Conservation (phyloP, 495 filamentous ascomycete species). For the Halenospora varia region DNA sequence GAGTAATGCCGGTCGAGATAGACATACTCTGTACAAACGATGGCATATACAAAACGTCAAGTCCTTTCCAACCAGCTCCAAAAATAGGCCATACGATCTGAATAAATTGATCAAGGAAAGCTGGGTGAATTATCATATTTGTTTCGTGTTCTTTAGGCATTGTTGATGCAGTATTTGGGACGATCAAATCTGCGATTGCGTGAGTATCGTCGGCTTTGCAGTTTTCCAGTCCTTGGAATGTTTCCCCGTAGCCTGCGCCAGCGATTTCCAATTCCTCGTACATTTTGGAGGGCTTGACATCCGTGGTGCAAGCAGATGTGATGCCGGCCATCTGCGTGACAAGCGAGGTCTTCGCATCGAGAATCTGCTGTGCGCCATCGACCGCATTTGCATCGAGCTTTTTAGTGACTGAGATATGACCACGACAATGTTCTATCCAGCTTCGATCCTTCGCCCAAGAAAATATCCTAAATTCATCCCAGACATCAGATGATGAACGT, state of each 20-base stretch:
- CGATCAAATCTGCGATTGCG: constrained; percentile 6
- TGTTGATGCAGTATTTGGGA: constrained; percentile 8
- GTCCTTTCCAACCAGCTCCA: constrained; percentile 35
- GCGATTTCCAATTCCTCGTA: constrained; percentile 13
- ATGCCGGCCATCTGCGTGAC: constrained; percentile 4
- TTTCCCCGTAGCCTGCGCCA: constrained; percentile 18
- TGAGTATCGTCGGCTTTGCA: constrained; percentile 17
- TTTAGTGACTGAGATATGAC: constrained; percentile 6
- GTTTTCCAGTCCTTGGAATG: constrained; percentile 21
- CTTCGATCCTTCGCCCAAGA: constrained; percentile 14
- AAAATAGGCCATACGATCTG: constrained; percentile 36
- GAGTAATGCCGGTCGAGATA: constrained; percentile 25
- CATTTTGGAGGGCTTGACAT: constrained; percentile 6
- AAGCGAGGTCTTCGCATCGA: not conserved
- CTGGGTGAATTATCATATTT: constrained; percentile 14
- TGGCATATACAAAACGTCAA: constrained; percentile 41
- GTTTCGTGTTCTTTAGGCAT: constrained; percentile 16
- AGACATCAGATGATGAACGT: constrained; percentile 11
- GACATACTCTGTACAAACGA: constrained; percentile 33
- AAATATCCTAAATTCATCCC: constrained; percentile 21
- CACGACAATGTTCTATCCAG: constrained; percentile 21
- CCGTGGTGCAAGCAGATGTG: not conserved
- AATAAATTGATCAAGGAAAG: constrained; percentile 20
- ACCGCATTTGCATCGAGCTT: not conserved
- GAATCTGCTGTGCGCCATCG: constrained; percentile 4